Conservation (phyloP, 2,329 filamentous ascomycete species). For the Aureobasidium sp. region DNA sequence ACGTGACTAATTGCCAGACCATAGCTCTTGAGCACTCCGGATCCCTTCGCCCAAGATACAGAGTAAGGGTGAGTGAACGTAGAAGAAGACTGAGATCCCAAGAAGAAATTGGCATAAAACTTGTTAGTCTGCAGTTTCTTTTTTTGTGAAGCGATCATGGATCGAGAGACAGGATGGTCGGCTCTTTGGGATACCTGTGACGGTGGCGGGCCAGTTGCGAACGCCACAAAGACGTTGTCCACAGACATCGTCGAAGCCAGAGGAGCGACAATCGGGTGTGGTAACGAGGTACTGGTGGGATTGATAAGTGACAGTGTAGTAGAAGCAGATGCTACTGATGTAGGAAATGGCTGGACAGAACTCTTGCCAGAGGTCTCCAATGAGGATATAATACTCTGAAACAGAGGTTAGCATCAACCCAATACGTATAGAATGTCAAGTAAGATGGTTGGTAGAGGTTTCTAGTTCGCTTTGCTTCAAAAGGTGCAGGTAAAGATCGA, state of each 20-base stretch:
- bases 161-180: conserved; percentile 36
- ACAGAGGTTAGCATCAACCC: neutral
- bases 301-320: conserved; percentile 27
- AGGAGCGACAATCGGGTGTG: conserved; percentile 23
- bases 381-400: conserved; percentile 17
- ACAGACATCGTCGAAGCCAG: conserved; percentile 19
- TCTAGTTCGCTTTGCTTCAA: neutral
- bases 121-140: conserved; percentile 65
- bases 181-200: conserved; percentile 33
- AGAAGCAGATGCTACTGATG: conserved; percentile 21
- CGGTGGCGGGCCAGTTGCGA: conserved; percentile 35
- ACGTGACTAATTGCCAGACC: conserved; percentile 73
- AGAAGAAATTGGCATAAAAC: conserved; percentile 64
- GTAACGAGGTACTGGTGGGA: conserved; percentile 21
- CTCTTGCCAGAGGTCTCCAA: conserved; percentile 25
- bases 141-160: conserved; percentile 32
- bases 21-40: conserved; percentile 58
- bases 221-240: conserved; percentile 35
- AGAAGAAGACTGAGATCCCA: conserved; percentile 62
- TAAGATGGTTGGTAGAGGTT: neutral
- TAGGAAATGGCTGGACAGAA: conserved; percentile 26
- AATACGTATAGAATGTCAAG: neutral
- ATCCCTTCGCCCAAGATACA: conserved; percentile 38
- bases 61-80: conserved; percentile 63
- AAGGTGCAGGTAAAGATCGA: neutral